Percentiles rank a stretch among this genome's conserved stretches.
Evolutionary conservation across 805 yeast genomes (phyloP).

Genomic region (Wickerhamomyces hampshirensis): DNA sequence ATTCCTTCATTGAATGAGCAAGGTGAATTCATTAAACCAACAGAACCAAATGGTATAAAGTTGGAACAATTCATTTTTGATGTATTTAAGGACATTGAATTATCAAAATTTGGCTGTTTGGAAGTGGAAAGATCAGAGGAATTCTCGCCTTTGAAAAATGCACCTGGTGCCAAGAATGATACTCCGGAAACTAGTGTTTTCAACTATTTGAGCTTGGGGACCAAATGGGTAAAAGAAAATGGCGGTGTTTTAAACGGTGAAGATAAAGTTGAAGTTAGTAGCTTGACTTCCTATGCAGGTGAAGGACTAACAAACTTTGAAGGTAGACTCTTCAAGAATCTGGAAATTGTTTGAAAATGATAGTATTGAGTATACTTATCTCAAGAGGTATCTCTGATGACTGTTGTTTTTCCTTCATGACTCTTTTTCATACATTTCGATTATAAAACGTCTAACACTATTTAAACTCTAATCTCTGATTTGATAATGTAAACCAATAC

Average conservation of each 20-base stretch:
- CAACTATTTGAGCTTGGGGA: conserved; percentile 61
- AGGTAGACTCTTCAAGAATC: conserved; percentile 37
- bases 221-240: conserved; percentile 63
- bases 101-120: conserved; percentile 77
- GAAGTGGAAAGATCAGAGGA: conserved; percentile 86
- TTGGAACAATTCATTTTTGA: conserved; percentile 97
- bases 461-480: too few relatives aligned
- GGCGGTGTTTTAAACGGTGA: conserved; percentile 57
- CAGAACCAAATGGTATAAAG: conserved; percentile 83
- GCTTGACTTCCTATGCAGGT: conserved; percentile 68
- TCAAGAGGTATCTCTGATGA: too few relatives aligned
- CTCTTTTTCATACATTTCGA: too few relatives aligned
- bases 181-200: conserved; percentile 77
- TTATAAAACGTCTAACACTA: too few relatives aligned
- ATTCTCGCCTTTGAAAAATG: conserved; percentile 93
- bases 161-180: conserved; percentile 75
- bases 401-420: too few relatives aligned
- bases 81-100: conserved; percentile 75
- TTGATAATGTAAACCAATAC: too few relatives aligned
- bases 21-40: conserved; percentile 53
- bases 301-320: conserved; percentile 58
- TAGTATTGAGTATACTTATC: too few relatives aligned
- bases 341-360: conserved; percentile 22
- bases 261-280: conserved; percentile 68
- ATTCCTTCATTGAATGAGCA: conserved; percentile 53